phyloP scores from a whole-genome alignment of 148 eudicot species.

The Bassia scoparia region DNA sequence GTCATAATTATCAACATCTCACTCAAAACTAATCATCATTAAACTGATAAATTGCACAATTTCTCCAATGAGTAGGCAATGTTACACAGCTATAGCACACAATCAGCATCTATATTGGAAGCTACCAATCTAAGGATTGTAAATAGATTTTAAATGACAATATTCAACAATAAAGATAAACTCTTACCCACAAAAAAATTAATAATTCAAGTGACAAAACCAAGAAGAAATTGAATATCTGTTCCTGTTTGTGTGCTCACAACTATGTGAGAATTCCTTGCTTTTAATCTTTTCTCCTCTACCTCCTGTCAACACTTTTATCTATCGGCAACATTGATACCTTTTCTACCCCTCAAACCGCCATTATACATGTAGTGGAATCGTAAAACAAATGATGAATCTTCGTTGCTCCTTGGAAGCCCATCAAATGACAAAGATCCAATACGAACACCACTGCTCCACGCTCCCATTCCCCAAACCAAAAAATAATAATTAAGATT shows the following conservation, averaged over 20 bases:
- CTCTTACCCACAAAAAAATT: no score
- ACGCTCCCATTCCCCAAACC: slow-evolving; percentile 54
- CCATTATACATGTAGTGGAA: slow-evolving; percentile 74
- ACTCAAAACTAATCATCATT: no score
- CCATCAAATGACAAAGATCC: slow-evolving; percentile 84
- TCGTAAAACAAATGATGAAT: slow-evolving; percentile 74
- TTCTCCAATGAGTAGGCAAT: no score
- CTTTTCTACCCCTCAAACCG: slow-evolving; percentile 59
- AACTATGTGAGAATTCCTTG: slow-evolving; percentile 95
- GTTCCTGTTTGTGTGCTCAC: slow-evolving; percentile 94
- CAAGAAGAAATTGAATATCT: neutral
- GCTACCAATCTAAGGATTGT: no score
- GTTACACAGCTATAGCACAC: no score
- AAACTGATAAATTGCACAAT: no score
- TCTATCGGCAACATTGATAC: slow-evolving; percentile 51
- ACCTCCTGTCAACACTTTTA: slow-evolving; percentile 92
- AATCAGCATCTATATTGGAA: no score
- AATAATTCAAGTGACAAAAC: neutral
- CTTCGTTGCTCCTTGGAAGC: slow-evolving; percentile 71
- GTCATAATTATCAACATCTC: no score
- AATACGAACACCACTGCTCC: slow-evolving; percentile 47
- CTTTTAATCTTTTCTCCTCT: slow-evolving; percentile 87
- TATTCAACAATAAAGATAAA: no score
- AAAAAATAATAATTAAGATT: no score
- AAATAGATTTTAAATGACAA: no score